A percentile compares a stretch with the other conserved stretches of the same genome.
These are phyloP conservation scores for Pleomassaria siparia DNA, from an alignment of 2,329 filamentous ascomycete genomes.

Conservation along the genomic window DNA sequence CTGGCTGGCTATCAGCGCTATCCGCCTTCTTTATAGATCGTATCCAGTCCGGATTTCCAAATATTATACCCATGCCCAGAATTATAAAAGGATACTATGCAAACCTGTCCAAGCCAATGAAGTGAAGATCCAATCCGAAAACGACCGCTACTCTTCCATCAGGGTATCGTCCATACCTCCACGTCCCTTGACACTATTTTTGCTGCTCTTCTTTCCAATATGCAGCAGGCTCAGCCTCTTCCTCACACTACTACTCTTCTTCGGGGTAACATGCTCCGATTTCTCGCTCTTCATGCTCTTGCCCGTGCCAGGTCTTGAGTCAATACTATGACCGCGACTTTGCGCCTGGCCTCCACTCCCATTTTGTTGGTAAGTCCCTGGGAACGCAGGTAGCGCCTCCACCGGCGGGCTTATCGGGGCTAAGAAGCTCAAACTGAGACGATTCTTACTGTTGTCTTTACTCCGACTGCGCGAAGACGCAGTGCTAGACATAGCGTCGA, in stretches of 20 bases:
- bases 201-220: slow-evolving; percentile 69
- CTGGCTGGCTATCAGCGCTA: no score
- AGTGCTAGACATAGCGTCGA: slow-evolving; percentile 23
- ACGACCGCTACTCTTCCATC: slow-evolving; percentile 36
- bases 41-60: neutral
- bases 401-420: slow-evolving; percentile 28
- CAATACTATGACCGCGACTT: slow-evolving; percentile 9
- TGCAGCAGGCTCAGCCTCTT: slow-evolving; percentile 79
- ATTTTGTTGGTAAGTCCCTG: slow-evolving; percentile 7
- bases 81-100: neutral
- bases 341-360: slow-evolving; percentile 21
- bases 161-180: slow-evolving; percentile 30
- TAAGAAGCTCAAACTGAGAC: slow-evolving; percentile 33
- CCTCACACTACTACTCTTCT: slow-evolving; percentile 63
- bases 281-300: slow-evolving; percentile 45
- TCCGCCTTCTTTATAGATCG: no score
- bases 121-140: neutral
- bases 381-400: slow-evolving; percentile 32
- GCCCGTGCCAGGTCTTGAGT: slow-evolving; percentile 28
- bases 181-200: slow-evolving; percentile 47
- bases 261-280: slow-evolving; percentile 47
- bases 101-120: neutral
- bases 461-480: slow-evolving; percentile 32
- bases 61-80: neutral
- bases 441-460: slow-evolving; percentile 33